Conservation (phyloP, 108 stramenopile species). For the Nitzschia inconspicua region DNA sequence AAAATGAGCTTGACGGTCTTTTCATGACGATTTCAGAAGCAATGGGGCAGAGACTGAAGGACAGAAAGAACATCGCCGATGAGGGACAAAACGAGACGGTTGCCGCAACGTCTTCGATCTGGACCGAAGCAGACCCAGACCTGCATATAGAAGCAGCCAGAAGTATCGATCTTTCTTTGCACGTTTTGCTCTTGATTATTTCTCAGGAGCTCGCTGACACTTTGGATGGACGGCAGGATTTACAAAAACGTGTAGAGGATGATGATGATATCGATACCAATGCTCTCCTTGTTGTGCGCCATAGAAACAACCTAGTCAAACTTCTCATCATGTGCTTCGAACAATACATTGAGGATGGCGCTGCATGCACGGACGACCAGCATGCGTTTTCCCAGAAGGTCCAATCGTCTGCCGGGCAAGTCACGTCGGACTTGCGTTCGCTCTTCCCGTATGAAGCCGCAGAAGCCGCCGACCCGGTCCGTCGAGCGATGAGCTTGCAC, state of each 20-base stretch:
- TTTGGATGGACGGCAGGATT: slow-evolving; percentile 2
- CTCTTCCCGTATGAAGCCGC: slow-evolving; percentile 66
- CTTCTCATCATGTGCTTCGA: slow-evolving; percentile 68
- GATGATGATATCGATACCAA: slow-evolving; percentile 28
- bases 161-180: slow-evolving; percentile 38
- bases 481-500: slow-evolving; percentile 54
- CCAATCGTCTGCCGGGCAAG: slow-evolving; percentile 43
- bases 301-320: slow-evolving; percentile 57
- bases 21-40: slow-evolving; percentile 34
- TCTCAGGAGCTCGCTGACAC: slow-evolving; percentile 31
- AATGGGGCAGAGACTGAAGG: slow-evolving; percentile 23
- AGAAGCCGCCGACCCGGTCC: slow-evolving; percentile 47
- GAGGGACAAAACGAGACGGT: slow-evolving; percentile 6
- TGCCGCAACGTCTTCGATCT: slow-evolving; percentile 17
- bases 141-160: slow-evolving; percentile 45
- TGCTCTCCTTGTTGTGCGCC: slow-evolving; percentile 42
- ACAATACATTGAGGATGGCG: slow-evolving; percentile 41
- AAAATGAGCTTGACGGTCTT: slow-evolving; percentile 27
- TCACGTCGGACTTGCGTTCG: slow-evolving; percentile 59
- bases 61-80: slow-evolving; percentile 14
- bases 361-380: slow-evolving; percentile 52
- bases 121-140: slow-evolving; percentile 35
- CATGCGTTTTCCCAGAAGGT: slow-evolving; percentile 49
- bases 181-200: slow-evolving; percentile 46
- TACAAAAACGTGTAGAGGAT: slow-evolving; percentile 21